phyloP scores from a whole-genome alignment of 192 early-diverging fungal genomes.

The Backusella morwellensis region DNA sequence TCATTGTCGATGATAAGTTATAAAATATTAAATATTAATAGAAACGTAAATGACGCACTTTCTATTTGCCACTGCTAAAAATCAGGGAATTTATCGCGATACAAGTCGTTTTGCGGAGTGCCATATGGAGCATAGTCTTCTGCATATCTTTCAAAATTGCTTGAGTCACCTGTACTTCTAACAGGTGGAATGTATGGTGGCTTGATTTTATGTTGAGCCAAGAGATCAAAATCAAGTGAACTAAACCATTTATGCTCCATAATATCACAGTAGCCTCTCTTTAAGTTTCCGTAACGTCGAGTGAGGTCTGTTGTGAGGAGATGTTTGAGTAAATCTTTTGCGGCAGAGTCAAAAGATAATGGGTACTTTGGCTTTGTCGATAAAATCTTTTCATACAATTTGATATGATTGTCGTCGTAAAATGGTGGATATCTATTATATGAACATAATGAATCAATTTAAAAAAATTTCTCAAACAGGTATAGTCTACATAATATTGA shows the following conservation, averaged over 20 bases:
- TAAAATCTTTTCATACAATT: slow-evolving; percentile 89
- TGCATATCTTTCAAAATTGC: slow-evolving; percentile 33
- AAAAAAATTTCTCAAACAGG: neutral
- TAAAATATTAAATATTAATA: too few relatives aligned
- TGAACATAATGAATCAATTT: neutral
- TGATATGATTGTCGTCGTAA: slow-evolving; percentile 83
- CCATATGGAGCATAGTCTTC: slow-evolving; percentile 21
- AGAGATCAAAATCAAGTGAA: slow-evolving; percentile 1
- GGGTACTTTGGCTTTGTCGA: slow-evolving; percentile 71
- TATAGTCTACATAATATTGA: neutral
- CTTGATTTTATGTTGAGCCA: slow-evolving; percentile 16
- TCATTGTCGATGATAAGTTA: too few relatives aligned
- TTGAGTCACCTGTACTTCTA: slow-evolving; percentile 16
- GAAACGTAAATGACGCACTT: too few relatives aligned
- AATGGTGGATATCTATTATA: slow-evolving; percentile 66
- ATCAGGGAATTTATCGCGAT: neutral
- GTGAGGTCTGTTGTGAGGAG: slow-evolving; percentile 77
- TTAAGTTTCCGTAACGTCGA: slow-evolving; percentile 81
- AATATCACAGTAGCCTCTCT: slow-evolving; percentile 73
- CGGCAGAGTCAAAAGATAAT: slow-evolving; percentile 59
- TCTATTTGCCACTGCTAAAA: neutral
- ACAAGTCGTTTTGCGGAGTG: neutral
- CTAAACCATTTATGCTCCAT: slow-evolving; percentile 78
- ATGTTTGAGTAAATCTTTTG: slow-evolving; percentile 71
- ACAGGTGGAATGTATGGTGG: slow-evolving; percentile 60